Conservation (phyloP, 2,329 filamentous ascomycete genomes). For the Trichoderma sp. region DNA sequence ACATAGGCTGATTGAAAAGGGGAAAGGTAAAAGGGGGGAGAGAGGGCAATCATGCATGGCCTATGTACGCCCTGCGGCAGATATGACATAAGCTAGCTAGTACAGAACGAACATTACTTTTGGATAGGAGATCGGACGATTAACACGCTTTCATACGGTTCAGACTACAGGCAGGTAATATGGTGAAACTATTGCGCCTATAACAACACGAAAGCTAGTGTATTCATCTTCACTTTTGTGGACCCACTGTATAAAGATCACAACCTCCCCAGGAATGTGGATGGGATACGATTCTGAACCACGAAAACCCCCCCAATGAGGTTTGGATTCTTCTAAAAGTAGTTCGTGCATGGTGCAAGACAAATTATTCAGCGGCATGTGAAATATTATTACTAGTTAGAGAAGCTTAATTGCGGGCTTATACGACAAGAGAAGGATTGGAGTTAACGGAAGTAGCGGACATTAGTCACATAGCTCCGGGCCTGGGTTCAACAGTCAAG, state of each 20-base stretch:
- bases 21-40: neutral
- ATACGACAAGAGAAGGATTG: neutral
- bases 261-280: neutral
- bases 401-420: neutral
- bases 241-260: neutral
- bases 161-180: no score
- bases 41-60: neutral
- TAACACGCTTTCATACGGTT: neutral
- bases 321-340: neutral
- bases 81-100: neutral
- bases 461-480: slow-evolving; percentile 27
- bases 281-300: neutral
- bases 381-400: neutral
- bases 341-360: neutral
- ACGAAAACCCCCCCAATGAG: neutral
- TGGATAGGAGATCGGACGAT: neutral
- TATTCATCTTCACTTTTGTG: neutral
- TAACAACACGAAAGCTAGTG: neutral
- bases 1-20: neutral
- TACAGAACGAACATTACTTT: neutral
- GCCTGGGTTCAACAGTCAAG: neutral
- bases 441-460: slow-evolving; percentile 26
- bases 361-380: neutral
- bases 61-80: neutral
- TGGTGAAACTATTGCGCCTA: neutral